A percentile compares a stretch with the other conserved stretches of the same genome.
Conservation (phyloP, 257 asterid species). For the Gentiana straminea region DNA sequence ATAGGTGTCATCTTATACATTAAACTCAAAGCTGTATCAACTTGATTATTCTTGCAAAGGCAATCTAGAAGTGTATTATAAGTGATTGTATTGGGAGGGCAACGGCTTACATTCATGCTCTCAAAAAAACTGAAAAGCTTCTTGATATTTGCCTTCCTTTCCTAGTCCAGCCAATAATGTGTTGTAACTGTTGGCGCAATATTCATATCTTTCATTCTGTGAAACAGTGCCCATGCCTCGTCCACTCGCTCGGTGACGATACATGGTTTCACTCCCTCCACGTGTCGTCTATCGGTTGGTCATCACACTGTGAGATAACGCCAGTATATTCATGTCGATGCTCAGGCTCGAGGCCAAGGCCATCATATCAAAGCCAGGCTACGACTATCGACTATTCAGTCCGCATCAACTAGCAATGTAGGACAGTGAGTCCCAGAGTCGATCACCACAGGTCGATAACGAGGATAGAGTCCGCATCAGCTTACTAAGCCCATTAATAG, state of each 20-base stretch:
- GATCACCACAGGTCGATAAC: too few species aligned
- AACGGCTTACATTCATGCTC: slow-evolving; percentile 53
- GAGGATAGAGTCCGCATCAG: too few species aligned
- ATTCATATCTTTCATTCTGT: slow-evolving; percentile 63
- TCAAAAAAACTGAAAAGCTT: slow-evolving; percentile 54
- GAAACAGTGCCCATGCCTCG: slow-evolving; percentile 79
- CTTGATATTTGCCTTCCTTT: slow-evolving; percentile 68
- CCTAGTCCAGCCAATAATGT: slow-evolving; percentile 82
- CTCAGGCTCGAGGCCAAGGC: too few species aligned
- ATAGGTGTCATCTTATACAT: slow-evolving; percentile 57
- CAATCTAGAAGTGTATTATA: slow-evolving; percentile 78
- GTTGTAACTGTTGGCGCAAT: slow-evolving; percentile 87
- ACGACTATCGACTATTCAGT: too few species aligned
- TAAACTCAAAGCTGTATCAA: slow-evolving; percentile 56
- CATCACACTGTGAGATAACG: too few species aligned
- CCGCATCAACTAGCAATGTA: too few species aligned
- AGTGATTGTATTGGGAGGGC: slow-evolving; percentile 77
- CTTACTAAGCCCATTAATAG: too few species aligned
- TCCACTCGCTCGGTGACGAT: slow-evolving; percentile 52
- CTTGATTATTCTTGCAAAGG: slow-evolving; percentile 72
- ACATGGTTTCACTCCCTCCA: too few species aligned
- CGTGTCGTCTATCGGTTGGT: too few species aligned
- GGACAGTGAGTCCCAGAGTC: too few species aligned
- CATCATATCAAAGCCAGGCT: too few species aligned
- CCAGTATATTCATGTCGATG: too few species aligned